A percentile compares a stretch with the other conserved stretches of the same genome.
phyloP scores from a whole-genome alignment of 371 early-diverging fungal genomes.

The Mortierella sp. region DNA sequence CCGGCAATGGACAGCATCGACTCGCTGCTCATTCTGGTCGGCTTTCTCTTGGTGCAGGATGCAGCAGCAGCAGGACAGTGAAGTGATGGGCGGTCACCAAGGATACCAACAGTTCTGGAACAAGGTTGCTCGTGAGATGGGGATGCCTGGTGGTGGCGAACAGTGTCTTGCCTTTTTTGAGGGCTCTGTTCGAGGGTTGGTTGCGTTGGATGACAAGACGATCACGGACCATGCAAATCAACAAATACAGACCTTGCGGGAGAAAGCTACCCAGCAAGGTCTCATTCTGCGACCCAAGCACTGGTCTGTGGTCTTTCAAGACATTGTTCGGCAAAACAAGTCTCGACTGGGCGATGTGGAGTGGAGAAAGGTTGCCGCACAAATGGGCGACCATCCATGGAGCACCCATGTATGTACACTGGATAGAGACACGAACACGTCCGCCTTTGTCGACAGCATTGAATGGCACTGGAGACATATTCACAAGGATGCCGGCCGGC shows the following conservation, averaged over 20 bases:
- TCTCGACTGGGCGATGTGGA: neutral
- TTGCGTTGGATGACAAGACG: neutral
- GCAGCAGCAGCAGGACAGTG: neutral
- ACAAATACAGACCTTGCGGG: neutral
- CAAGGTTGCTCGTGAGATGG: neutral
- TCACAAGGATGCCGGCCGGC: neutral
- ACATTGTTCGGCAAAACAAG: neutral
- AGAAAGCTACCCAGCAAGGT: neutral
- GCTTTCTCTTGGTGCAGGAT: neutral
- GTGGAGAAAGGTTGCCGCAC: neutral
- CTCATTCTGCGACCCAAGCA: neutral
- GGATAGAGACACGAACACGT: neutral
- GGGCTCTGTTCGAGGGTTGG: neutral
- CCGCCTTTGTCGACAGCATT: neutral
- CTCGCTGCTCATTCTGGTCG: constrained; percentile 2
- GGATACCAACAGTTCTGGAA: constrained; percentile 1
- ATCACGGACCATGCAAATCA: neutral
- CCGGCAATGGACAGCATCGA: neutral
- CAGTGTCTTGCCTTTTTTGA: constrained; percentile 12
- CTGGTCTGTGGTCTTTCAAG: constrained; percentile 13
- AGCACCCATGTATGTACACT: neutral
- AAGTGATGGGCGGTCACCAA: neutral
- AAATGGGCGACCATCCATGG: neutral
- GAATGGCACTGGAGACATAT: constrained; percentile 14
- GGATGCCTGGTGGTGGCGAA: neutral